Evolutionary conservation across 148 eudicot genomes (phyloP).

Genomic region (Heliosperma pusillum): DNA sequence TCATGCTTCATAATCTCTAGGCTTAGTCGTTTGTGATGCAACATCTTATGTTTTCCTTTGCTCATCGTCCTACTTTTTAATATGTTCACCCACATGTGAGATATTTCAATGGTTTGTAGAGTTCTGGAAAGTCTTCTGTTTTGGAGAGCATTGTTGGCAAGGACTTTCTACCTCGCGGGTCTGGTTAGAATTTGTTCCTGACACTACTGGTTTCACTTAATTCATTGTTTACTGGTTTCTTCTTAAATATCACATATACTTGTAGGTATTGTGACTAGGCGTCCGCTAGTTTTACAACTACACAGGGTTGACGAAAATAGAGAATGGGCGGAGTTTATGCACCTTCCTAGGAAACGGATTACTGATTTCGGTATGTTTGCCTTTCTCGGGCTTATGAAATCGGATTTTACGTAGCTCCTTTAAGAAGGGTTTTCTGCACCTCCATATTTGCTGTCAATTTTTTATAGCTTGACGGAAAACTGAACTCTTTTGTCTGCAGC

Average conservation of each 20-base stretch:
- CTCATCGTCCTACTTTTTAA: too few relatives aligned
- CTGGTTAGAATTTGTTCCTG: constrained; percentile 41
- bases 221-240: not conserved
- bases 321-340: constrained; percentile 97
- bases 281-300: constrained; percentile 93
- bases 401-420: not conserved
- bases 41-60: too few relatives aligned
- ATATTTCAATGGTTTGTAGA: constrained; percentile 38
- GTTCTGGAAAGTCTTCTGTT: constrained; percentile 98
- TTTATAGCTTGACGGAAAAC: not conserved
- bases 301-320: constrained; percentile 73
- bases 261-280: constrained; percentile 87
- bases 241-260: not conserved
- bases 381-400: not conserved
- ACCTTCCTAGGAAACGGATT: constrained; percentile 65
- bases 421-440: not conserved
- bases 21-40: too few relatives aligned
- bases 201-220: not conserved
- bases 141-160: constrained; percentile 92
- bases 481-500: constrained; percentile 44
- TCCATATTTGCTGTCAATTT: too few relatives aligned
- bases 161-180: constrained; percentile 99
- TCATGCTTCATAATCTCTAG: too few relatives aligned
- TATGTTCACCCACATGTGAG: not conserved
- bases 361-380: constrained; percentile 67